phyloP scores from a whole-genome alignment of 2,329 filamentous ascomycete species.

The Hymenoscyphus albidus region DNA sequence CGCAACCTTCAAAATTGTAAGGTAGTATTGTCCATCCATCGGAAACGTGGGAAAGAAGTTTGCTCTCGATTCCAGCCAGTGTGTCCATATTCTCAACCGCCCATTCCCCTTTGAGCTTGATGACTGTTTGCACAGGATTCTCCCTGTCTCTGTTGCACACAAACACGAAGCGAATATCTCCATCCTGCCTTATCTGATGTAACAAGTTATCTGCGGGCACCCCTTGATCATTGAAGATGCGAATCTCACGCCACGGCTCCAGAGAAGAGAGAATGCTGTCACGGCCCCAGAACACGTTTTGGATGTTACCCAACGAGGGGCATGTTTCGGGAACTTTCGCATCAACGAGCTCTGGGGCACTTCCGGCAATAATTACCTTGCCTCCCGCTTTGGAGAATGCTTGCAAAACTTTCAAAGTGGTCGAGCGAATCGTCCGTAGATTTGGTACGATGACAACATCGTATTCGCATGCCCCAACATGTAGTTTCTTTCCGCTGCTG shows the following conservation, averaged over 20 bases:
- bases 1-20: conserved; percentile 33
- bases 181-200: conserved; percentile 35
- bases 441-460: conserved; percentile 34
- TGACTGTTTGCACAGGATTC: conserved; percentile 19
- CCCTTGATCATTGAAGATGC: conserved; percentile 19
- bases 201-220: conserved; percentile 22
- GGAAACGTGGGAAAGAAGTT: conserved; percentile 7
- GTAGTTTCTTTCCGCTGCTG: conserved; percentile 15
- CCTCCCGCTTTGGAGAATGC: conserved; percentile 28
- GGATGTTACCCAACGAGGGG: conserved; percentile 18
- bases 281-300: conserved; percentile 23
- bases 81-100: conserved; percentile 31
- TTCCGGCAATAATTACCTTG: conserved; percentile 29
- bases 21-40: conserved; percentile 29
- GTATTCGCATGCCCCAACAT: conserved; percentile 33
- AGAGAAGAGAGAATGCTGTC: conserved; percentile 24
- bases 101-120: conserved; percentile 31
- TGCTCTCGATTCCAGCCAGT: conserved; percentile 24
- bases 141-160: conserved; percentile 34
- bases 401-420: conserved; percentile 29
- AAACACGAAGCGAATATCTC: conserved; percentile 31
- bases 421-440: conserved; percentile 33
- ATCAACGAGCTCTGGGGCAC: conserved; percentile 27
- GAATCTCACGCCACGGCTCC: conserved; percentile 27
- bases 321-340: conserved; percentile 16